These are phyloP conservation scores for Fusarium xylarioides DNA, from an alignment of 2,329 filamentous ascomycete species.

Conservation along the genomic window DNA sequence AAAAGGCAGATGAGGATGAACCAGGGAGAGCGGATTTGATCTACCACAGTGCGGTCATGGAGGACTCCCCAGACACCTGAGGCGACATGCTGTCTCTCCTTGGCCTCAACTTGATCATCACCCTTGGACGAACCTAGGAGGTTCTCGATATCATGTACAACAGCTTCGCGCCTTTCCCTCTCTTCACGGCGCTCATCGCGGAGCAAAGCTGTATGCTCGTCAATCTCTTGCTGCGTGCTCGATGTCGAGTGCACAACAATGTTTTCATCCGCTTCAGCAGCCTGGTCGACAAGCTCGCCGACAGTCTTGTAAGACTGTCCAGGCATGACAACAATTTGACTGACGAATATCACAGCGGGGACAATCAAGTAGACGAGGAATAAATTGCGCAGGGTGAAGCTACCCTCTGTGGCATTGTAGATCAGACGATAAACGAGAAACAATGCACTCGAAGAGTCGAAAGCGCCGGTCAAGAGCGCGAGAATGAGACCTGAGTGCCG, in stretches of 20 bases:
- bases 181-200: conserved; percentile 67
- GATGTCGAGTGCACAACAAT: conserved; percentile 42
- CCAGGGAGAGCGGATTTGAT: conserved; percentile 84
- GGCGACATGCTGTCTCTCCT: conserved; percentile 74
- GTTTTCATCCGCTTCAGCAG: conserved; percentile 60
- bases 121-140: conserved; percentile 73
- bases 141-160: conserved; percentile 76
- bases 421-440: conserved; percentile 79
- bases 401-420: conserved; percentile 65
- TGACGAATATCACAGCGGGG: conserved; percentile 70
- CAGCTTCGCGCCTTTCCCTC: conserved; percentile 66
- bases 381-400: conserved; percentile 72
- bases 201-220: conserved; percentile 65
- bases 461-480: conserved; percentile 81
- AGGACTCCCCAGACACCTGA: conserved; percentile 89
- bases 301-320: conserved; percentile 83
- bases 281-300: conserved; percentile 81
- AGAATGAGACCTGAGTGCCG: conserved; percentile 80
- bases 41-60: conserved; percentile 73
- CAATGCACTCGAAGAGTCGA: conserved; percentile 82
- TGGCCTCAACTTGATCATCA: conserved; percentile 69
- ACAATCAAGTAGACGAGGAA: conserved; percentile 78
- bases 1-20: conserved; percentile 86
- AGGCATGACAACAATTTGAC: conserved; percentile 78
- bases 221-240: conserved; percentile 50